These are phyloP conservation scores for Cercis canadensis DNA, from an alignment of 306 rosid species.

Conservation along the genomic window DNA sequence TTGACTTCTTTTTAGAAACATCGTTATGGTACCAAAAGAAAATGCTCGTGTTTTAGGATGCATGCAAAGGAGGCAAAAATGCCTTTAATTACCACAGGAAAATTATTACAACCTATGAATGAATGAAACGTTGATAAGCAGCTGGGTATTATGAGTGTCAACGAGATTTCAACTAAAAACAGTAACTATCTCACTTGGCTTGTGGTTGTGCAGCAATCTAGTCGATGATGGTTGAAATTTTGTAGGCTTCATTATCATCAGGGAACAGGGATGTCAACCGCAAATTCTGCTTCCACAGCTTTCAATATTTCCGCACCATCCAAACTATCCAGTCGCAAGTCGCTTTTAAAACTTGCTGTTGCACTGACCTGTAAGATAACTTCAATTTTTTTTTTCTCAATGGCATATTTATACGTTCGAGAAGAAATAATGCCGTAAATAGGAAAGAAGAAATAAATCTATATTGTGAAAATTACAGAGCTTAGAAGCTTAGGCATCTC, in stretches of 20 bases:
- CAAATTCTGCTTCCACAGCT: slow-evolving; percentile 33
- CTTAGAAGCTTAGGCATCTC: not conserved
- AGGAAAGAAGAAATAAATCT: not conserved
- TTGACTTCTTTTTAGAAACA: slow-evolving; percentile 62
- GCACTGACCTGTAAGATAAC: not conserved
- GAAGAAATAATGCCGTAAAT: not conserved
- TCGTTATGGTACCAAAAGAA: slow-evolving; percentile 63
- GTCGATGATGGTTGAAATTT: slow-evolving; percentile 34
- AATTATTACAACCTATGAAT: slow-evolving; percentile 52
- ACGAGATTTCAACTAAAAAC: slow-evolving; percentile 50
- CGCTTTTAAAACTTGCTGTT: slow-evolving; percentile 8
- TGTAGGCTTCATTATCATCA: slow-evolving; percentile 34
- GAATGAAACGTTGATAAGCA: slow-evolving; percentile 37
- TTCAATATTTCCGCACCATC: slow-evolving; percentile 5
- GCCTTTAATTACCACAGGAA: slow-evolving; percentile 49
- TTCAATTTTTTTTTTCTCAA: not conserved
- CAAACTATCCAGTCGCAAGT: slow-evolving; percentile 29
- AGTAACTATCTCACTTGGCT: slow-evolving; percentile 36
- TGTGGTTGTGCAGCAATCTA: slow-evolving; percentile 43
- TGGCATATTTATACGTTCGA: not conserved
- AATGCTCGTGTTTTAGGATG: slow-evolving; percentile 61
- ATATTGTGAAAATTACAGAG: not conserved
- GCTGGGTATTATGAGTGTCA: slow-evolving; percentile 37
- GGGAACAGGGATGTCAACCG: slow-evolving; percentile 20
- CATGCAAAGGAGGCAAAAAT: slow-evolving; percentile 48